Conservation (phyloP, 768 basidiomycete species). For the Holtermannia corniformis region DNA sequence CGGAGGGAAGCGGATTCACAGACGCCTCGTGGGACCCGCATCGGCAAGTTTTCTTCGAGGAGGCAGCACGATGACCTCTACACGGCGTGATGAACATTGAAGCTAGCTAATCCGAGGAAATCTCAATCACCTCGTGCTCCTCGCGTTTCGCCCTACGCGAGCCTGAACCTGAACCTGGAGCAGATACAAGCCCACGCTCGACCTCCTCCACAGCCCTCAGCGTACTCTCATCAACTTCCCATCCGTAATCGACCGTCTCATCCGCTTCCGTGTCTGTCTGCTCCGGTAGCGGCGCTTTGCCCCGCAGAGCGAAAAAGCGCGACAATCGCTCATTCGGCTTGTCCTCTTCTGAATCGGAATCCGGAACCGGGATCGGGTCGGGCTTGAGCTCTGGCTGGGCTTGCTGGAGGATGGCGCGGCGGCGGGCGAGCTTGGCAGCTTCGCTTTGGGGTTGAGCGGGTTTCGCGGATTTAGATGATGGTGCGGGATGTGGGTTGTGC, state of each 20-base stretch:
- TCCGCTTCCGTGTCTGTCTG: slow-evolving; percentile 3
- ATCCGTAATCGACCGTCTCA: slow-evolving; percentile 9
- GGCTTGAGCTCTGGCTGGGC: background rate
- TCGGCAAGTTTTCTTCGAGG: too few species aligned
- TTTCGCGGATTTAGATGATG: background rate
- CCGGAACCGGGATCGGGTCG: slow-evolving; percentile 3
- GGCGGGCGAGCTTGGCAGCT: background rate
- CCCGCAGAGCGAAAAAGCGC: background rate
- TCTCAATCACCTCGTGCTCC: background rate
- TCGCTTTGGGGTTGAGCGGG: background rate
- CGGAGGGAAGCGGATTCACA: too few species aligned
- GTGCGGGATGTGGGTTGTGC: background rate
- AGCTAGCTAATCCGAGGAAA: background rate
- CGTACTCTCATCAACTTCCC: slow-evolving; percentile 14
- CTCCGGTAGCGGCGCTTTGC: background rate
- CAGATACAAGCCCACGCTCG: too few species aligned
- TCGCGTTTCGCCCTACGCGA: background rate
- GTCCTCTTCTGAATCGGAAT: background rate
- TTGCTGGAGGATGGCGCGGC: background rate
- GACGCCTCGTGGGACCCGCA: too few species aligned
- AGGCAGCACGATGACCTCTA: too few species aligned
- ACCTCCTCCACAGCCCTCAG: slow-evolving; percentile 14
- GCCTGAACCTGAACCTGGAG: too few species aligned
- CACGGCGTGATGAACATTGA: too few species aligned
- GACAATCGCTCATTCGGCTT: slow-evolving; percentile 1